Percentiles rank a stretch among this genome's conserved stretches.
These are phyloP conservation scores for Clarireedia monteithiana DNA, from an alignment of 2,329 filamentous ascomycete genomes.

Conservation along the genomic window DNA sequence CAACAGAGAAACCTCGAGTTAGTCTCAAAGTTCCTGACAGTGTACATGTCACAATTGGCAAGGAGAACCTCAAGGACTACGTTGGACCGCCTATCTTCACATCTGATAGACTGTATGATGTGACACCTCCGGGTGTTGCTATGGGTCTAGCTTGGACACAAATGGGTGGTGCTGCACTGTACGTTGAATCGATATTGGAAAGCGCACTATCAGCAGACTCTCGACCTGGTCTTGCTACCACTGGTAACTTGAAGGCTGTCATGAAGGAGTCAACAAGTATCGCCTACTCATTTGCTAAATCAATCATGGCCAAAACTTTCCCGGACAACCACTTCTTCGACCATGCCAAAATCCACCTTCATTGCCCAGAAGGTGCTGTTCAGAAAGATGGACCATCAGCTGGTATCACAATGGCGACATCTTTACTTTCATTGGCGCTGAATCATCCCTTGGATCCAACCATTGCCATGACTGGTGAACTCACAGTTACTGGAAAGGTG, in stretches of 20 bases:
- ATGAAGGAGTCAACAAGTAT: slow-evolving; percentile 98
- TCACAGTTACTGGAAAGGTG: slow-evolving; percentile 95
- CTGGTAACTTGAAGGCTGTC: slow-evolving; percentile 87
- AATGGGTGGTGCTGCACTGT: slow-evolving; percentile 92
- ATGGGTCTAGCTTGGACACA: slow-evolving; percentile 99
- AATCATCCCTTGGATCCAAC: slow-evolving; percentile 72
- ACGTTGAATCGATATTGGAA: slow-evolving; percentile 94
- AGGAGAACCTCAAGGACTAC: slow-evolving; percentile 90
- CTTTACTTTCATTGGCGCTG: slow-evolving; percentile 75
- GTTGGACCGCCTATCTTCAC: slow-evolving; percentile 95
- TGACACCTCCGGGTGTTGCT: slow-evolving; percentile 84
- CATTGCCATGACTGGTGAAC: slow-evolving; percentile 94
- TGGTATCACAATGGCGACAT: slow-evolving; percentile 97
- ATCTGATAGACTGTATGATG: slow-evolving; percentile 89
- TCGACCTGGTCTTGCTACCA: slow-evolving; percentile 76
- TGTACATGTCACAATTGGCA: slow-evolving; percentile 80
- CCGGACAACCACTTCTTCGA: slow-evolving; percentile 93
- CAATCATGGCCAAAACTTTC: slow-evolving; percentile 75
- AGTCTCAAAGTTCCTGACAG: slow-evolving; percentile 76
- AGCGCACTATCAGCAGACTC: slow-evolving; percentile 67
- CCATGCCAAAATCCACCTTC: slow-evolving; percentile 87
- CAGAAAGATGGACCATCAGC: slow-evolving; percentile 91
- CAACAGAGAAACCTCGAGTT: slow-evolving; percentile 60
- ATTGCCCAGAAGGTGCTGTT: slow-evolving; percentile 93
- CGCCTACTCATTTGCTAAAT: slow-evolving; percentile 93